Base-by-base conservation (phyloP, 2,329 filamentous ascomycete species). In the Sordariomycetes sp. region DNA sequence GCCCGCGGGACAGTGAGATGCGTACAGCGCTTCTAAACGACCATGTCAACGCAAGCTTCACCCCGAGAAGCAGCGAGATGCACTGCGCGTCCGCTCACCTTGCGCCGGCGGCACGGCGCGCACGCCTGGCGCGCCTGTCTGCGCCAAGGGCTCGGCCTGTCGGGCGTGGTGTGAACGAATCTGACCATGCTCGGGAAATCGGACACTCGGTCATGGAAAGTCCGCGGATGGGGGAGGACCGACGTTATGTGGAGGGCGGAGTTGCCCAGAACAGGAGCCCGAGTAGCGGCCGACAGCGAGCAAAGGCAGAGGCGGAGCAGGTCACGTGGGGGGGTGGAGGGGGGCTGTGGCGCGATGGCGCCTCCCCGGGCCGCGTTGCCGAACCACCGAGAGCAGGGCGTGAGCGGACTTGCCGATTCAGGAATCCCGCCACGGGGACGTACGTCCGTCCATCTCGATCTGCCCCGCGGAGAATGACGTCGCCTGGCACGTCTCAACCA, bases 81-180 rank as follows among this genome's bases (percentile, higher is more conserved):
- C 12, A 24, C 42, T 12, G 53, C 15, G 35, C 25, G 15, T 22
- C 10, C n/a, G 10, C 58, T 55, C 10, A 62, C 61, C 55, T 62
- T 62, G 8, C 61, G 56, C 35, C 57, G 60, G 13, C 61, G 60
- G 42, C 61, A 62, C 22, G 53, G 57, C 10, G 57, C 59, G 32
- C 61, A 62, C 6, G 61, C 61, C 6, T 62, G 57, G 8, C 56
- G 48, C 3, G 60, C 61, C 17, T 60, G 59, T 48, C 61, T 62
- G 25, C 61, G 58, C 51, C 59, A 58, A 3, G 48, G 45, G 5
- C 52, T 50, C 17, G 52, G 60, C 6, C 52, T 50, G 13, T 59
- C 59, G 10, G 52, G 51, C 10, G 61, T 62, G 1, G 58, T 60
- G 52, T 62, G 61, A 52, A 62, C 59, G 54, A 62, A 62, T 52